Percentiles rank a stretch among this genome's conserved stretches.
phyloP scores from a whole-genome alignment of 2,329 filamentous ascomycete species.

The Cordyceps cicadae region DNA sequence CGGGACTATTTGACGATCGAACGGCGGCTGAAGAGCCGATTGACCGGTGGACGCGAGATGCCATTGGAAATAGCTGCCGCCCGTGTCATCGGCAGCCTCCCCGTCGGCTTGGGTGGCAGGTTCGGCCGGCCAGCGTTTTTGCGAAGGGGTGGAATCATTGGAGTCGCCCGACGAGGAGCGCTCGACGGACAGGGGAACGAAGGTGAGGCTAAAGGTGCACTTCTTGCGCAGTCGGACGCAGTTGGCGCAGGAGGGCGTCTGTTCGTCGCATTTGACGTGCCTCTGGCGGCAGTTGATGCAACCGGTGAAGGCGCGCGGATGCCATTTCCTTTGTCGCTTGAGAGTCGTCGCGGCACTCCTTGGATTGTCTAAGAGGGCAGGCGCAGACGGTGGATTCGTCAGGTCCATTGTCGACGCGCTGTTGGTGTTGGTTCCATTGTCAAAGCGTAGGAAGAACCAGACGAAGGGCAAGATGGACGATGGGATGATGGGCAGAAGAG shows the following conservation, averaged over 20 bases:
- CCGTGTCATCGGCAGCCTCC: neutral
- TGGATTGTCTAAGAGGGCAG: neutral
- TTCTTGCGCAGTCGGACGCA: constrained; percentile 22
- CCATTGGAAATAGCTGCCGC: neutral
- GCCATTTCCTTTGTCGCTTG: constrained; percentile 22
- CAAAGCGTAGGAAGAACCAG: neutral
- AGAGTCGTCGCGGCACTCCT: neutral
- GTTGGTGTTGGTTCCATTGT: neutral
- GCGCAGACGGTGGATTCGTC: neutral
- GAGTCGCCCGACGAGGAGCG: neutral
- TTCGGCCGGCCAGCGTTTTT: neutral
- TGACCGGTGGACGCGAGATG: neutral
- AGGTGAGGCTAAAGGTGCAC: constrained; percentile 15
- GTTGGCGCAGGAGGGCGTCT: constrained; percentile 28
- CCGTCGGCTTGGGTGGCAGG: neutral
- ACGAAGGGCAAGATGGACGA: neutral
- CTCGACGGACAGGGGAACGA: constrained; percentile 13
- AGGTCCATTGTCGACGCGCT: neutral
- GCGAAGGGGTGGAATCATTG: neutral
- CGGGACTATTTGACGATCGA: neutral
- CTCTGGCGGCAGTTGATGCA: constrained; percentile 31
- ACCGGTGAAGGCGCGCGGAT: constrained; percentile 32
- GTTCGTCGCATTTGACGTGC: constrained; percentile 22
- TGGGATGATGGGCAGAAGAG: neutral
- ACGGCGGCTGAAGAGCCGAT: neutral